phyloP scores from a whole-genome alignment of 2,329 filamentous ascomycete genomes.

The Dactylonectria estremocensis region DNA sequence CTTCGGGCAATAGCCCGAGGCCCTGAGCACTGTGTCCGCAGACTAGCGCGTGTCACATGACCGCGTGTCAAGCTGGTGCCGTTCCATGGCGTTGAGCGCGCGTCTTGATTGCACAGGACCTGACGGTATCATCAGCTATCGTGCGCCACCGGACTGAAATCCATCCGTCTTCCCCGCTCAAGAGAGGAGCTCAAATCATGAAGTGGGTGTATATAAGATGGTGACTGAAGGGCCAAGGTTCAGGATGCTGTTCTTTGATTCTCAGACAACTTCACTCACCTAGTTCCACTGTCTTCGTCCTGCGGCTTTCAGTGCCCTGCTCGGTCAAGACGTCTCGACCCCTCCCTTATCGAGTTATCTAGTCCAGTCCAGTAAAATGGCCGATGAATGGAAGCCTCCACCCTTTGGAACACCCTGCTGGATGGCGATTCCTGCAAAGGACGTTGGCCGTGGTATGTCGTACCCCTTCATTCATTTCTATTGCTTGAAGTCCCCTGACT shows the following conservation, averaged over 20 bases:
- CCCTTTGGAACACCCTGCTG: conserved; percentile 48
- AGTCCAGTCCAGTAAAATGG: conserved; percentile 8
- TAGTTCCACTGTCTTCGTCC: not conserved
- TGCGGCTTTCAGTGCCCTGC: not conserved
- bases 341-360: not conserved
- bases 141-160: conserved; percentile 44
- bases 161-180: conserved; percentile 30
- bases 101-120: conserved; percentile 39
- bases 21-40: conserved; percentile 27
- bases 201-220: conserved; percentile 41
- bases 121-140: conserved; percentile 35
- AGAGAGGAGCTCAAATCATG: conserved; percentile 10
- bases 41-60: conserved; percentile 33
- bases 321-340: not conserved
- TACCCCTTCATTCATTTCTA: not conserved
- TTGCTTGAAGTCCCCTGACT: conserved; percentile 1
- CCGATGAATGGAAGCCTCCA: conserved; percentile 51
- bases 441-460: conserved; percentile 46
- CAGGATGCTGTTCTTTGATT: conserved; percentile 15
- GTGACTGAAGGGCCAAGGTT: conserved; percentile 9
- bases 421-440: conserved; percentile 49
- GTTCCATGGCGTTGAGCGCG: conserved; percentile 32
- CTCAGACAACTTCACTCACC: conserved; percentile 2
- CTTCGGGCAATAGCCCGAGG: not conserved
- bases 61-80: conserved; percentile 39